Conservation (phyloP, 495 filamentous ascomycete genomes). For the Sphaerosporella brunnea region DNA sequence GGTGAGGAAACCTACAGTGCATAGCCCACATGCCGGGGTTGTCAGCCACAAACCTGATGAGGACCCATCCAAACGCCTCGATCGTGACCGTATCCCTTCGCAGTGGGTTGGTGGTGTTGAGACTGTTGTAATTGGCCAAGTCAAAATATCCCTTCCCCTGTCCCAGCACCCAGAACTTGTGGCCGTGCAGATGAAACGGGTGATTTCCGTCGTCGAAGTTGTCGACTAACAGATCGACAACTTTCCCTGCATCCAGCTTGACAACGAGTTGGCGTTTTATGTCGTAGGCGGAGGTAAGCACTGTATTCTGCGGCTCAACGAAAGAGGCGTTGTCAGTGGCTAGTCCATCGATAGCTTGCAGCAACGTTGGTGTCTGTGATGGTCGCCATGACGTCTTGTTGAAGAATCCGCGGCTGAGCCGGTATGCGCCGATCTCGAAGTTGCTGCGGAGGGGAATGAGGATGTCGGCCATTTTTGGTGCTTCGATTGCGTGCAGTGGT, state of each 20-base stretch:
- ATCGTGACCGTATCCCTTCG: slow-evolving; percentile 30
- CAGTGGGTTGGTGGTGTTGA: slow-evolving; percentile 3
- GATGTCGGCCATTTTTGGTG: slow-evolving; percentile 27
- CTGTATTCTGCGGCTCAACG: slow-evolving; percentile 27
- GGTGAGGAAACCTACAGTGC: slow-evolving; percentile 17
- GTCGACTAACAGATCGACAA: slow-evolving; percentile 47
- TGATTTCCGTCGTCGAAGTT: slow-evolving; percentile 45
- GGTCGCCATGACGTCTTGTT: slow-evolving; percentile 38
- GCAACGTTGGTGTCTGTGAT: slow-evolving; percentile 29
- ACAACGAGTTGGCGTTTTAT: slow-evolving; percentile 32
- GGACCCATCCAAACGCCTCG: slow-evolving; percentile 29
- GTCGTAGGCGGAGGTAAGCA: slow-evolving; percentile 37
- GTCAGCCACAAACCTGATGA: slow-evolving; percentile 32
- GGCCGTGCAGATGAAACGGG: slow-evolving; percentile 50
- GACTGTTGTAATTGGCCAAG: slow-evolving; percentile 5
- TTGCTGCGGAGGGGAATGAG: slow-evolving; percentile 35
- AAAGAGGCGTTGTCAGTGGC: slow-evolving; percentile 34
- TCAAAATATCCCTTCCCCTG: slow-evolving; percentile 37
- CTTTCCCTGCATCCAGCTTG: slow-evolving; percentile 29
- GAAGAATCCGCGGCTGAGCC: slow-evolving; percentile 37
- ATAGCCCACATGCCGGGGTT: slow-evolving; percentile 37
- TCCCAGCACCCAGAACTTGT: slow-evolving; percentile 41
- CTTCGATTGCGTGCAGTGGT: slow-evolving; percentile 17
- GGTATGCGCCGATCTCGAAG: slow-evolving; percentile 39
- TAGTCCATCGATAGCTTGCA: slow-evolving; percentile 33